Percentiles rank a stretch among this genome's conserved stretches.
These are phyloP conservation scores for Xylaria venustula DNA, from an alignment of 495 filamentous ascomycete species.

Conservation along the genomic window DNA sequence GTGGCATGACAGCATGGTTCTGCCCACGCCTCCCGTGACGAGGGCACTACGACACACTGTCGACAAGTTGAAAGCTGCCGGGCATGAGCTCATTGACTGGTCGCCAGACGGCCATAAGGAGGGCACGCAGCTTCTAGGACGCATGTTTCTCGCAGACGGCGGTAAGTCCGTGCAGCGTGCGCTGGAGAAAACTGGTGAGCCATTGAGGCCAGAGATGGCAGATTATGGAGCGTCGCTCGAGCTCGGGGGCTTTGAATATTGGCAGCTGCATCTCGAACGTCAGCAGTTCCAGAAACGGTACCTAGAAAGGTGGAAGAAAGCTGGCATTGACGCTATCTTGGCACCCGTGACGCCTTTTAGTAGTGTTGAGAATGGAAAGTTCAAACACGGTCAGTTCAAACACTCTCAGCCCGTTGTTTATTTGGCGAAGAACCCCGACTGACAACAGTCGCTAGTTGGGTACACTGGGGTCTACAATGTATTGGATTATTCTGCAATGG, in stretches of 20 bases:
- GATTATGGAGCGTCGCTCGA: slow-evolving; percentile 48
- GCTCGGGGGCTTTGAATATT: slow-evolving; percentile 70
- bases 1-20: slow-evolving; percentile 71
- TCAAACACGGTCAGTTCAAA: slow-evolving; percentile 61
- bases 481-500: slow-evolving; percentile 32
- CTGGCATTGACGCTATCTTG: slow-evolving; percentile 68
- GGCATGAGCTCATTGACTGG: slow-evolving; percentile 70
- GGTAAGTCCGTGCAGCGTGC: slow-evolving; percentile 69
- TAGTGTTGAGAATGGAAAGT: slow-evolving; percentile 69
- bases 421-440: background rate
- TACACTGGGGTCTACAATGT: slow-evolving; percentile 72
- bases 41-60: slow-evolving; percentile 68
- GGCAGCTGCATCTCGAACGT: slow-evolving; percentile 68
- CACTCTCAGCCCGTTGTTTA: background rate
- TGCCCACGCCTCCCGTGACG: slow-evolving; percentile 74
- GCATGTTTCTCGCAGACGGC: slow-evolving; percentile 79
- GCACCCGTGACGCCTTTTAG: slow-evolving; percentile 71
- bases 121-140: slow-evolving; percentile 67
- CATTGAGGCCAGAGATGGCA: slow-evolving; percentile 70
- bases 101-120: slow-evolving; percentile 56
- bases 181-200: slow-evolving; percentile 72
- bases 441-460: slow-evolving; percentile 51
- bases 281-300: slow-evolving; percentile 71
- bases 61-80: slow-evolving; percentile 60
- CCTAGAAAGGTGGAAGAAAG: slow-evolving; percentile 70